A percentile compares a stretch with the other conserved stretches of the same genome.
These are phyloP conservation scores for Lachnellula occidentalis DNA, from an alignment of 2,329 filamentous ascomycete genomes.

Conservation along the genomic window DNA sequence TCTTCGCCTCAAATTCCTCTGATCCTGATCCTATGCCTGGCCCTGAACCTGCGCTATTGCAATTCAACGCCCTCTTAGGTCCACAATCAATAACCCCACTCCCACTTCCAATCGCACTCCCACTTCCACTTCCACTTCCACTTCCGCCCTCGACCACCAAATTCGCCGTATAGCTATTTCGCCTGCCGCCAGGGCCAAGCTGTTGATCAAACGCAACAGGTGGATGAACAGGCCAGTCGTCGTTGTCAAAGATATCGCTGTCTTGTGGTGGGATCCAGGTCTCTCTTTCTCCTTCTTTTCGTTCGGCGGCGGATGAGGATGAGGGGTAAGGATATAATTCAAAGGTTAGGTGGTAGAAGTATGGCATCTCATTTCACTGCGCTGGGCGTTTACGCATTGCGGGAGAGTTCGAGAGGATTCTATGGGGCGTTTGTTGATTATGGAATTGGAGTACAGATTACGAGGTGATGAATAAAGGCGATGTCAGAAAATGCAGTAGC, in stretches of 20 bases:
- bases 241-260: constrained; percentile 38
- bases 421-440: too few species aligned
- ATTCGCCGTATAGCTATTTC: background rate
- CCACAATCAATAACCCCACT: constrained; percentile 26
- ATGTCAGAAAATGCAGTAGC: too few species aligned
- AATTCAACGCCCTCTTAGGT: constrained; percentile 17
- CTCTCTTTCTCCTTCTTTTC: constrained; percentile 3
- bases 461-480: too few species aligned
- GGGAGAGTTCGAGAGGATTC: background rate
- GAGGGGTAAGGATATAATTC: constrained; percentile 47
- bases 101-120: too few species aligned
- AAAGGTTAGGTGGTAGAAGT: constrained; percentile 62
- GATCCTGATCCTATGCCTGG: too few species aligned
- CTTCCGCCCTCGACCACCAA: too few species aligned
- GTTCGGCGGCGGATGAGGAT: constrained; percentile 2
- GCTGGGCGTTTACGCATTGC: background rate
- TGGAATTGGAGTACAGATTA: too few species aligned
- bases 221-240: constrained; percentile 22
- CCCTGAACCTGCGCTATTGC: background rate
- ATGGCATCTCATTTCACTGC: constrained; percentile 19
- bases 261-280: constrained; percentile 47
- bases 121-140: too few species aligned
- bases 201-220: background rate
- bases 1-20: too few species aligned
- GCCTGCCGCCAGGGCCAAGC: background rate